A percentile compares a stretch with the other conserved stretches of the same genome.
phyloP scores from a whole-genome alignment of 306 rosid genomes.

The Sindora glabra region DNA sequence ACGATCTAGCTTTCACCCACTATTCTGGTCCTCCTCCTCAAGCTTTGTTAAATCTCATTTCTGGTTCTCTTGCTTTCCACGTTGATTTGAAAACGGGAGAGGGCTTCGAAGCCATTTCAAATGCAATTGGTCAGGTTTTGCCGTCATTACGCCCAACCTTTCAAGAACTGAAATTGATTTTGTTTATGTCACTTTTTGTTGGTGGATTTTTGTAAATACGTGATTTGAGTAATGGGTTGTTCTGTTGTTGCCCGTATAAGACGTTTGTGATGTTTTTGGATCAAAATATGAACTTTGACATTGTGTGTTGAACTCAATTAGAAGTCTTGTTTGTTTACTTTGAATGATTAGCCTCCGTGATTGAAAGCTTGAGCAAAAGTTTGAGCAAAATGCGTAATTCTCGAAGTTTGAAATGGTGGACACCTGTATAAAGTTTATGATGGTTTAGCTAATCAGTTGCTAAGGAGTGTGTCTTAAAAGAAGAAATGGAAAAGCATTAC shows the following conservation, averaged over 20 bases:
- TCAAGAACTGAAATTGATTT: neutral
- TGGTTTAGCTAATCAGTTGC: neutral
- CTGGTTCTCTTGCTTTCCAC: slow-evolving; percentile 42
- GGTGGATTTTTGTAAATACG: slow-evolving; percentile 4
- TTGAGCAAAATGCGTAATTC: neutral
- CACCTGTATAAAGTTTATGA: neutral
- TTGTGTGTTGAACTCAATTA: neutral
- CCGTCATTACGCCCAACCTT: neutral
- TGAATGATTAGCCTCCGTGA: neutral
- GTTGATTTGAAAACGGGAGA: slow-evolving; percentile 68
- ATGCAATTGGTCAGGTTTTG: slow-evolving; percentile 64
- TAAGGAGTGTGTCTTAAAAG: too few species aligned
- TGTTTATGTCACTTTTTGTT: neutral
- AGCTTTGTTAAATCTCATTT: slow-evolving; percentile 40
- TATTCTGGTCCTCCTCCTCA: slow-evolving; percentile 51
- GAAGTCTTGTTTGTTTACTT: neutral
- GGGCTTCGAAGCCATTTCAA: slow-evolving; percentile 65
- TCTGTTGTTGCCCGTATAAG: neutral
- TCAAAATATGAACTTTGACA: neutral
- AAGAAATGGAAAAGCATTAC: neutral
- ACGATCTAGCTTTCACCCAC: slow-evolving; percentile 65
- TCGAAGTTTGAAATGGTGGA: neutral
- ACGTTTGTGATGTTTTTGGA: neutral
- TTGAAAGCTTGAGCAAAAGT: neutral
- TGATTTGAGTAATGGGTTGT: slow-evolving; percentile 5